Base-by-base conservation (phyloP, 257 asterid species). In the Datura wrightii region DNA sequence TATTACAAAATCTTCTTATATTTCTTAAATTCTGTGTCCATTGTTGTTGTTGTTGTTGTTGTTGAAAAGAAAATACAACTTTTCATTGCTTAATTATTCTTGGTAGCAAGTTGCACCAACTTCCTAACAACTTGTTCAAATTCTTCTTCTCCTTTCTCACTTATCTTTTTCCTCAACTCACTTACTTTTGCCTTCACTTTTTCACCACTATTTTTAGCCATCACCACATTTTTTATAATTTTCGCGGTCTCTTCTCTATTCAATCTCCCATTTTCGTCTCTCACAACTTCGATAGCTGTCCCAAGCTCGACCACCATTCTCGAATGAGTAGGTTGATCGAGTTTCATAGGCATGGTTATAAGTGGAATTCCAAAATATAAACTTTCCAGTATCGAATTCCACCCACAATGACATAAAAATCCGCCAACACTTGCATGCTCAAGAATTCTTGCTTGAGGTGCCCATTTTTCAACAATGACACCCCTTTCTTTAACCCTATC, bases 341-440 rank as follows among this genome's bases (percentile, higher is more conserved):
- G 19, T 9, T 81, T 84, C 89, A 86, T 76, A 1, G 93, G 91
- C 88, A 89, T 83, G 5, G 80, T 88, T 62, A 91, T 54, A 8
- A 90, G 83, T 1, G 91, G 91, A 36, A 91, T 89, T 2, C 89
- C 92, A 72, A 87, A 85, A 18, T 83, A 79, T 37, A 83, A 53
- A 19, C 89, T 85, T 67, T 89, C 92, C 4, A 86, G 80, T 1
- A 80, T 60, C 0, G 93, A 89, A 65, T 88, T 89, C 91, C 83
- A 79, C 1, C 93, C 93, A 67, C 93, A 89, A 54, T 90, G 92
- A 58, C 90, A 87, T 81, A 87, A 37, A 52, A 90, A 90, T n/a
- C 72, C 92, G 0, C 91, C 91, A 1, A 46, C 52, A 58, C 84
- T 90, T 2, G 83, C 56, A 83, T 90, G 89, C 4, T 37, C 84